Evolutionary conservation across 2,329 filamentous ascomycete genomes (phyloP), one percentile per base, ranked within the genome.

Genomic region (Cordyceps farinosa): DNA sequence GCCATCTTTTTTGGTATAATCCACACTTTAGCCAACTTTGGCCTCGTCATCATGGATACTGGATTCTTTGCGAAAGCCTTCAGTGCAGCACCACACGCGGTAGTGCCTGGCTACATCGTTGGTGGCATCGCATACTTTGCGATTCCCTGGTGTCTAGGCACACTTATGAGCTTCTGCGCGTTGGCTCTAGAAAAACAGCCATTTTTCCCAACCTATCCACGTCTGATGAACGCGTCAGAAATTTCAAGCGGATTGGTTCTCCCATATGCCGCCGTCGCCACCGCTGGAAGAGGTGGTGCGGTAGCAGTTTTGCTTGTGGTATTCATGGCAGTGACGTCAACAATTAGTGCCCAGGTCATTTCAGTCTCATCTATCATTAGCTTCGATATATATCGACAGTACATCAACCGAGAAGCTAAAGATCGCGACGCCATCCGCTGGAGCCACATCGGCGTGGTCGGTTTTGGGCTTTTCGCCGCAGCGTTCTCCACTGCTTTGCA

Each of bases 291-390:
- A 66, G 88, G 88, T 9, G 89, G 89, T 53, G 89, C 89, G 0
- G 86, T 83, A 1, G 88, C 87, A 0, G 85, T 88, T 1, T 78
- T 90, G 0, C 75, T 92, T 5, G 81, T 91, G 61, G 85, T 89
- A 11, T 91, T 91, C 78, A 91, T 91, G 88, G 89, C 89, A 2
- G 87, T 90, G n/a, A 90, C 88, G 1, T 82, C 79, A 0, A 83
- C 80, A 0, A 75, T 82, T 2, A 81, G 79, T 0, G 80, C 82
- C 0, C 80, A 84, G 51, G 77, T 84, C 1, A 83, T 84, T 54
- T 80, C 82, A 1, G 80, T 83, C 2, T 81, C 79, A 5, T 82
- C 80, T 0, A 84, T 84, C 57, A 77, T 84, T 55, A 80, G 77
- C 53, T 84, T 84, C 57, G 82, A 84, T 51, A 80, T 84, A 1